Percentiles rank a stretch among this genome's conserved stretches.
These are phyloP conservation scores for Tylopilus balloui DNA, from an alignment of 768 basidiomycete species.

Conservation along the genomic window DNA sequence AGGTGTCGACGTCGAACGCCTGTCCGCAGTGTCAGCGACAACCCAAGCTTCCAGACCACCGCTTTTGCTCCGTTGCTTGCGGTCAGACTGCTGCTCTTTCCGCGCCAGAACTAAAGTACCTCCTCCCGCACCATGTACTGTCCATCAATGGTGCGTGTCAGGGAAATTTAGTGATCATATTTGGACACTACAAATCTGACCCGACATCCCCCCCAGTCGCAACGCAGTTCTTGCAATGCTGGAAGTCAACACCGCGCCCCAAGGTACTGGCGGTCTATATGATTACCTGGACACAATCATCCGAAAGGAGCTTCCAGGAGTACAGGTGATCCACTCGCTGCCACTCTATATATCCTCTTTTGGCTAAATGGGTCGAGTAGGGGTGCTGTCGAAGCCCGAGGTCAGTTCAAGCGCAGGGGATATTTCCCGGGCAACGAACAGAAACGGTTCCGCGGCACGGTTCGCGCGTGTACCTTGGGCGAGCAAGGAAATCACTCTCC, in stretches of 20 bases:
- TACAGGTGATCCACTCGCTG: constrained; percentile 11
- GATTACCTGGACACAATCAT: constrained; percentile 19
- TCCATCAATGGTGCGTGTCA: constrained; percentile 6
- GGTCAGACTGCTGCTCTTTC: constrained; percentile 3
- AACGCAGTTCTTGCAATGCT: constrained; percentile 5
- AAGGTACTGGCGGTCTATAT: constrained; percentile 16
- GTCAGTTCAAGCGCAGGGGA: not conserved
- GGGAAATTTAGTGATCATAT: not conserved
- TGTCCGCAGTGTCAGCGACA: constrained; percentile 18
- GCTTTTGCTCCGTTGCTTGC: constrained; percentile 21
- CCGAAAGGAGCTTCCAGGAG: constrained; percentile 7
- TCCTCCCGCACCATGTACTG: constrained; percentile 7
- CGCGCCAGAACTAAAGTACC: constrained; percentile 17
- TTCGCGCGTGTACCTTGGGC: constrained; percentile 22
- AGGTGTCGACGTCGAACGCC: not conserved
- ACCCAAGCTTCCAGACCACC: constrained; percentile 13
- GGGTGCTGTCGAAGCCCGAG: constrained; percentile 12
- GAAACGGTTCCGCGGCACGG: constrained; percentile 22
- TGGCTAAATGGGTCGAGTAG: constrained; percentile 5
- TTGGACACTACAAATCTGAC: not conserved
- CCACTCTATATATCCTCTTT: not conserved
- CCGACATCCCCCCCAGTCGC: constrained; percentile 5
- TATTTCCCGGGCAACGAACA: constrained; percentile 18
- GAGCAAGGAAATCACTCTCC: constrained; percentile 16
- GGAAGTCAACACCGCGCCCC: constrained; percentile 8